Conservation (phyloP, 345 rosid genomes). For the Viola odorata region DNA sequence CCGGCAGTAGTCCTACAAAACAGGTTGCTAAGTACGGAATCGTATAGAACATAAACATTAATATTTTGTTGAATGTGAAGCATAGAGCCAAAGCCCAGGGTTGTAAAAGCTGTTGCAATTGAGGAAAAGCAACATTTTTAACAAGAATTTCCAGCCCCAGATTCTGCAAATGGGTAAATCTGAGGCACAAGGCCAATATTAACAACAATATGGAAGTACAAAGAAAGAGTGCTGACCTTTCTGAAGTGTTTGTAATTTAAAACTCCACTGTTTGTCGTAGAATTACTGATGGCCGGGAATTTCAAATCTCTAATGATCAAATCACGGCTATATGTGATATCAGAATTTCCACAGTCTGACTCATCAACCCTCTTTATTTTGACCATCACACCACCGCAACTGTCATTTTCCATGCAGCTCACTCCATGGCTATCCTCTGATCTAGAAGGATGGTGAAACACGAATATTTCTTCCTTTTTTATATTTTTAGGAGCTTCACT, state of each 20-base stretch:
- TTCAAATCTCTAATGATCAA: slow-evolving; percentile 46
- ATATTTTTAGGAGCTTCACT: slow-evolving; percentile 24
- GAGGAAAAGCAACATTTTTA: no score
- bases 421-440: slow-evolving; percentile 16
- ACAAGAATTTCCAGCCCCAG: no score
- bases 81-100: no score
- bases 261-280: slow-evolving; percentile 29
- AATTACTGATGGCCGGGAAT: slow-evolving; percentile 21
- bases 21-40: no score
- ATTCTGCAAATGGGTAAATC: no score
- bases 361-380: slow-evolving; percentile 38
- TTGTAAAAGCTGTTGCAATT: no score
- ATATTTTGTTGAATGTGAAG: no score
- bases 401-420: slow-evolving; percentile 16
- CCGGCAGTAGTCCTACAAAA: no score
- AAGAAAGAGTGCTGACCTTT: no score
- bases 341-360: slow-evolving; percentile 52
- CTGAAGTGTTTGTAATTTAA: slow-evolving; percentile 73
- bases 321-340: slow-evolving; percentile 62
- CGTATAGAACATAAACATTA: no score
- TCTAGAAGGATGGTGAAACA: slow-evolving; percentile 5
- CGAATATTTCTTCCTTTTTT: slow-evolving; percentile 22
- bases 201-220: slow-evolving; percentile 5
- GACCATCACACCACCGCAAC: slow-evolving; percentile 25
- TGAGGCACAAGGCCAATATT: no score